Evolutionary conservation across 2,329 filamentous ascomycete genomes (phyloP), one percentile per base, ranked within the genome.

Genomic region (Dothistroma septosporum): DNA sequence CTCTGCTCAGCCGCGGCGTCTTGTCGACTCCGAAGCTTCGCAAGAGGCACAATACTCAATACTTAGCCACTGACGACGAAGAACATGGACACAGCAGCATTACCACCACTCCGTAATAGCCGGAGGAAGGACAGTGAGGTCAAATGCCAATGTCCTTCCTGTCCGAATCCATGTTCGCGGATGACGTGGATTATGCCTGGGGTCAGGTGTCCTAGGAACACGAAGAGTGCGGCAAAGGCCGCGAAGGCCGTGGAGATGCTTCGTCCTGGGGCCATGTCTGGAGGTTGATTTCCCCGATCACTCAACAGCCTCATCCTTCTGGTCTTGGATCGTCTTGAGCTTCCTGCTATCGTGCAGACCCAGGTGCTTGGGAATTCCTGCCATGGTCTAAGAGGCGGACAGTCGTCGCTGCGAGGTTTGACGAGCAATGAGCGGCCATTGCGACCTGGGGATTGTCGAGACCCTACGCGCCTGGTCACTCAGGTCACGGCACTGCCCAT

Each of bases 151-250:
- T 78, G 72, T 64, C 76, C 74, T 0, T 79, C 66, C 32, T 60
- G 48, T 8, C 60, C 62, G 21, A 58, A 62, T 22, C 62, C 62
- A 28, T 58, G 85, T 49, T 78, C 79, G 83, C 82, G 85, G 4
- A 41, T 33, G 14, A 41, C 60, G 33, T 62, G 61, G 28, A 57
- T 53, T 22, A 61, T 47, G 55, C 57, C 62, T 22, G 62, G 55
- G 63, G 81, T 73, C 70, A 85, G 78, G 71, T 86, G 83, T 59
- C 85, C 82, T 65, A 81, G 76, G 69, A 87, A 87, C 14, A 88
- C 86, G n/a, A 87, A 68, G 33, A 89, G 78, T 7, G 86, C 84
- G 8, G 85, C 85, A 62, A 62, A 88, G 85, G 2, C 86, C 86
- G 64, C 86, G 77, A 9, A 88, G 75, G 12, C 86, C 86, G 65